Conservation (phyloP, 2,329 filamentous ascomycete species). For the Neocatenulostroma microsporum region DNA sequence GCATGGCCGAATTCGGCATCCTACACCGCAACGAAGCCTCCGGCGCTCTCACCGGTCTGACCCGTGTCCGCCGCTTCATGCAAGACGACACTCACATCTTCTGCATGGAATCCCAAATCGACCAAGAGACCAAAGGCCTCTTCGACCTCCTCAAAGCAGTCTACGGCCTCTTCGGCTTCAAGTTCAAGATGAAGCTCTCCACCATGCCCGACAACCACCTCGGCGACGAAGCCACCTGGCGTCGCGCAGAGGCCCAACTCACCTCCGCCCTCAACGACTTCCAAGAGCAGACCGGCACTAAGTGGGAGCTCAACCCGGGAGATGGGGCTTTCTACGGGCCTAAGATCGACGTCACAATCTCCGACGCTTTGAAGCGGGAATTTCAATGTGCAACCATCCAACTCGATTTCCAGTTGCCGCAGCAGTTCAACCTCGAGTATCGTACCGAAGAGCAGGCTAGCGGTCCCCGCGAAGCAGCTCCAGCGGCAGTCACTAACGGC, state of each 20-base stretch:
- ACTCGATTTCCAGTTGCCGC: slow-evolving; percentile 77
- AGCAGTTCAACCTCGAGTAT: slow-evolving; percentile 83
- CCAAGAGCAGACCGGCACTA: slow-evolving; percentile 50
- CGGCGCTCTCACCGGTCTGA: slow-evolving; percentile 81
- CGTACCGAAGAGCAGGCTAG: slow-evolving; percentile 62
- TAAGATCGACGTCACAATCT: slow-evolving; percentile 96
- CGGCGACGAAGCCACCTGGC: slow-evolving; percentile 79
- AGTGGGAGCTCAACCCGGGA: slow-evolving; percentile 87
- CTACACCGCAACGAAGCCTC: slow-evolving; percentile 93
- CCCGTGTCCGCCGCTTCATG: slow-evolving; percentile 85
- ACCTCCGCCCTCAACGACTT: slow-evolving; percentile 74
- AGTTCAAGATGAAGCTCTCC: slow-evolving; percentile 90
- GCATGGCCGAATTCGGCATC: slow-evolving; percentile 92
- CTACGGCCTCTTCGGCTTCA: slow-evolving; percentile 76
- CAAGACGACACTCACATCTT: slow-evolving; percentile 98
- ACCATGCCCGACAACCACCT: slow-evolving; percentile 85
- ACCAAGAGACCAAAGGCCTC: slow-evolving; percentile 66
- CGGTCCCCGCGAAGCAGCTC: slow-evolving; percentile 26
- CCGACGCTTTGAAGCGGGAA: slow-evolving; percentile 74
- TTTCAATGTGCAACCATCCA: slow-evolving; percentile 92
- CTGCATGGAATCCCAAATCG: slow-evolving; percentile 73
- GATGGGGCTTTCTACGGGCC: slow-evolving; percentile 98
- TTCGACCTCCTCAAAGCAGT: slow-evolving; percentile 82
- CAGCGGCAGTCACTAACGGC: no score
- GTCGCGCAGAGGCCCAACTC: slow-evolving; percentile 76